These are phyloP conservation scores for Fusarium concolor DNA, from an alignment of 2,329 filamentous ascomycete genomes.

Conservation along the genomic window DNA sequence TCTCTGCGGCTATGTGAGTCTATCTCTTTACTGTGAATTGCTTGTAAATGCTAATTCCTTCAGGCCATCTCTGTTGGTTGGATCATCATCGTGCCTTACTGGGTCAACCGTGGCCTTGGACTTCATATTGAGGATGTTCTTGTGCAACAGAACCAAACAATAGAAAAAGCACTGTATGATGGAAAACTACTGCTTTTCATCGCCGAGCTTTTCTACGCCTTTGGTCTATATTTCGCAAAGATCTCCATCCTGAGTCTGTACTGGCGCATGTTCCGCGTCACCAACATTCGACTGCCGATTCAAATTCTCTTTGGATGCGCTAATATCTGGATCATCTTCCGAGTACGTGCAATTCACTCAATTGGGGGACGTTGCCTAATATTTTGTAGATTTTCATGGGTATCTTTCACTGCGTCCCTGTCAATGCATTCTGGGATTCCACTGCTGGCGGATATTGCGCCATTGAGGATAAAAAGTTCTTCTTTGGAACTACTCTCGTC, in stretches of 20 bases:
- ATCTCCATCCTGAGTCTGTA: conserved; percentile 47
- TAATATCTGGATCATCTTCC: conserved; percentile 46
- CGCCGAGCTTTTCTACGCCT: conserved; percentile 47
- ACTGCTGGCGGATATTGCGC: conserved; percentile 6
- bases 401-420: conserved; percentile 38
- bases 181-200: conserved; percentile 33
- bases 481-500: conserved; percentile 48
- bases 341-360: conserved; percentile 10
- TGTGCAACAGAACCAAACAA: background rate
- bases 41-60: background rate
- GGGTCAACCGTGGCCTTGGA: conserved; percentile 32
- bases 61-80: conserved; percentile 32
- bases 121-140: conserved; percentile 20
- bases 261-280: conserved; percentile 48
- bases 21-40: no score
- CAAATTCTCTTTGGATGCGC: conserved; percentile 43
- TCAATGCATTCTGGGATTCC: conserved; percentile 35
- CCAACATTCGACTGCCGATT: conserved; percentile 43
- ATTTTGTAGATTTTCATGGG: conserved; percentile 24
- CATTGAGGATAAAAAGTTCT: conserved; percentile 48
- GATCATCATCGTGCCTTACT: conserved; percentile 33
- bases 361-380: background rate
- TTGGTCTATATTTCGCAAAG: conserved; percentile 46
- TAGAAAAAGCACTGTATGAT: background rate
- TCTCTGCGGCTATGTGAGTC: conserved; percentile 30